Evolutionary conservation across 2,329 filamentous ascomycete genomes (phyloP).

Genomic region (Pseudopithomyces chartarum): DNA sequence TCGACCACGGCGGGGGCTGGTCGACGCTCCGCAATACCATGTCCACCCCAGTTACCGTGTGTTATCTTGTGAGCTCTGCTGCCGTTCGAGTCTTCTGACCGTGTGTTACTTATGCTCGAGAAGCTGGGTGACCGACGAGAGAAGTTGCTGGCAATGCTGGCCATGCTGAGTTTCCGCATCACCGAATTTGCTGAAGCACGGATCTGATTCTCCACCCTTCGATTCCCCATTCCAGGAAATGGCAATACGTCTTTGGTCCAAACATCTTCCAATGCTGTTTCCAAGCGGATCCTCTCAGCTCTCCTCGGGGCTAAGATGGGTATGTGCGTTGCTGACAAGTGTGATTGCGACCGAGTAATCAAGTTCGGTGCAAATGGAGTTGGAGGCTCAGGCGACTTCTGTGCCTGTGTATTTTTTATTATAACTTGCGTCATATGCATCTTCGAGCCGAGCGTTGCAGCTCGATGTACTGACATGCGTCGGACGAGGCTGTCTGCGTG

Average conservation of each 20-base stretch:
- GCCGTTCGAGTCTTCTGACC: slow-evolving; percentile 42
- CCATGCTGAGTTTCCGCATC: slow-evolving; percentile 85
- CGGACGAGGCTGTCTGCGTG: slow-evolving; percentile 69
- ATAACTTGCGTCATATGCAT: slow-evolving; percentile 75
- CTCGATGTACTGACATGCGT: slow-evolving; percentile 77
- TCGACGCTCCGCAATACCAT: slow-evolving; percentile 30
- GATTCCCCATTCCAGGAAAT: slow-evolving; percentile 78
- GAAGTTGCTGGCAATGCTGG: slow-evolving; percentile 78
- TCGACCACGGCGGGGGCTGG: slow-evolving; percentile 45
- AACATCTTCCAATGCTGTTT: slow-evolving; percentile 74
- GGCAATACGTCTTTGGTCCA: slow-evolving; percentile 84
- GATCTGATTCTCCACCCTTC: slow-evolving; percentile 72
- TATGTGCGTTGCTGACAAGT: slow-evolving; percentile 70
- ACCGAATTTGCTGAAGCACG: slow-evolving; percentile 81
- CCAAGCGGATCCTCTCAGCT: slow-evolving; percentile 76
- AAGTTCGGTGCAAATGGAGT: slow-evolving; percentile 52
- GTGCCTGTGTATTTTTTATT: slow-evolving; percentile 80
- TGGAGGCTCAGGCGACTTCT: slow-evolving; percentile 61
- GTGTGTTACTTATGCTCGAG: slow-evolving; percentile 47
- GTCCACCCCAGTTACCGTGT: slow-evolving; percentile 30
- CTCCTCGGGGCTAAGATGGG: slow-evolving; percentile 75
- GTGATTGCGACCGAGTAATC: slow-evolving; percentile 79
- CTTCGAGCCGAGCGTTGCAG: slow-evolving; percentile 73
- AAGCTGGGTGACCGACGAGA: slow-evolving; percentile 70
- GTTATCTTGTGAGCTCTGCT: slow-evolving; percentile 32